Evolutionary conservation across 2,329 filamentous ascomycete species (phyloP), one percentile per base, ranked within the genome.

Genomic region (Monosporascus ibericus): DNA sequence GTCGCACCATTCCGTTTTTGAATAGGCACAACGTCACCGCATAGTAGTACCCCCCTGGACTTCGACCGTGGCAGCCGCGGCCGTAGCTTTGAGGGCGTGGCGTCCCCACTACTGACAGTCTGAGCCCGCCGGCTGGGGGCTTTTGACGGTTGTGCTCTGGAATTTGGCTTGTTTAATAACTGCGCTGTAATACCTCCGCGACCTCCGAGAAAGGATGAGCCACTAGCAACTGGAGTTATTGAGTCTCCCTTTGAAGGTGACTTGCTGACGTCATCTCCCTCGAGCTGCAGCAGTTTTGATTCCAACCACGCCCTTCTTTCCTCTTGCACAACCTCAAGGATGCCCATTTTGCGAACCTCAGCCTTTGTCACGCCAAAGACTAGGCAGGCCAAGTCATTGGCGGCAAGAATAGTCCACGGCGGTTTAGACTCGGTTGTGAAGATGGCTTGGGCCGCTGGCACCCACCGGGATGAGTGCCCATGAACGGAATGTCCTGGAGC

Each of bases 291-390:
- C 44, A 99, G 77, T 70, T 92, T 96, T 56, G 86, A 84, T 66
- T 95, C 90, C 25, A 99, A 77, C 94, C 94, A 99, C 27, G 85
- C 82, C 59, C 92, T 79, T 53, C 91, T 81, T 69, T 96, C 92
- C 68, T 92, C 85, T 69, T 92, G 88, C 18, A 99, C 91, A 30
- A 99, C 90, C 67, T 97, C 92, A 53, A 99, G 72, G 52, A 99
- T 97, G 47, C 94, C 92, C 76, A 97, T 85, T 66, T 91, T 96
- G 51, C 91, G 85, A 24, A 99, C 89, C 70, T 99, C 94, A 5
- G 90, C 89, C 65, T 90, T 90, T n/a, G 92, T 96, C 9, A 99
- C 90, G n/a, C 94, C 94, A 72, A 97, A 99, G n/a, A 97, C 87
- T 44, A 99, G 77, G 70, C 94, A 99, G 18, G 94, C 94, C 48